Evolutionary conservation across 176 grass and related monocot genomes (phyloP).

Genomic region (Aegilops umbellulata): DNA sequence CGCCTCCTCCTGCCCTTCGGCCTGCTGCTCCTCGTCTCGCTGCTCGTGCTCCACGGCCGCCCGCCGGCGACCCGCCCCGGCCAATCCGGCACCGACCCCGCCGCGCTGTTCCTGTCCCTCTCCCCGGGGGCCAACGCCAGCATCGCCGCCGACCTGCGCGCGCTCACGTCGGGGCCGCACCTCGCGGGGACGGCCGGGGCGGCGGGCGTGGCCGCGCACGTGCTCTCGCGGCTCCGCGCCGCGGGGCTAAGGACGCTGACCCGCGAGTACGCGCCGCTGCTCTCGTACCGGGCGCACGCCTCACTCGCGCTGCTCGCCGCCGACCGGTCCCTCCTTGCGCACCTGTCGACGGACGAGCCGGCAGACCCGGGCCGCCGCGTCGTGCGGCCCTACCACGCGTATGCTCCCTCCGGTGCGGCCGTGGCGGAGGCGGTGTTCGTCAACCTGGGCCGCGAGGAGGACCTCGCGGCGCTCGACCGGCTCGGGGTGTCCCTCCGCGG

Average conservation of each 20-base stretch:
- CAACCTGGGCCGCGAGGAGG: constrained; percentile 78
- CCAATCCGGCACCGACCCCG: background rate
- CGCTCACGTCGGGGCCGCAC: constrained; percentile 74
- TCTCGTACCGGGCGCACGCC: constrained; percentile 67
- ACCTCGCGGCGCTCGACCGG: constrained; percentile 50
- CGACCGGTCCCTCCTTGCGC: constrained; percentile 34
- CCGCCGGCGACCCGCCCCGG: background rate
- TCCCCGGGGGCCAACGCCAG: constrained; percentile 63
- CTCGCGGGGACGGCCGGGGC: constrained; percentile 62
- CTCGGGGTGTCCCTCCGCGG: constrained; percentile 52
- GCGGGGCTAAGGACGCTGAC: constrained; percentile 51
- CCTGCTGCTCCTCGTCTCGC: constrained; percentile 34
- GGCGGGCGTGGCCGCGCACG: constrained; percentile 24
- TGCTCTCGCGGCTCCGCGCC: constrained; percentile 43
- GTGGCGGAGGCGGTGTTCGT: constrained; percentile 72
- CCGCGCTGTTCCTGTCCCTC: constrained; percentile 53
- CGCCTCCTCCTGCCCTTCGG: constrained; percentile 25
- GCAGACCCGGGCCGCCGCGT: constrained; percentile 41
- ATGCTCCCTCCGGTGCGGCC: constrained; percentile 58
- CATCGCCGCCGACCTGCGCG: constrained; percentile 59
- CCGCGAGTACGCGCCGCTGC: constrained; percentile 58
- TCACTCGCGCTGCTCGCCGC: constrained; percentile 65
- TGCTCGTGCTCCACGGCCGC: constrained; percentile 19
- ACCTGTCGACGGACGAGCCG: constrained; percentile 59
- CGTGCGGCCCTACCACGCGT: constrained; percentile 80